Base-by-base conservation (phyloP, 495 filamentous ascomycete genomes). In the Podospora didyma region DNA sequence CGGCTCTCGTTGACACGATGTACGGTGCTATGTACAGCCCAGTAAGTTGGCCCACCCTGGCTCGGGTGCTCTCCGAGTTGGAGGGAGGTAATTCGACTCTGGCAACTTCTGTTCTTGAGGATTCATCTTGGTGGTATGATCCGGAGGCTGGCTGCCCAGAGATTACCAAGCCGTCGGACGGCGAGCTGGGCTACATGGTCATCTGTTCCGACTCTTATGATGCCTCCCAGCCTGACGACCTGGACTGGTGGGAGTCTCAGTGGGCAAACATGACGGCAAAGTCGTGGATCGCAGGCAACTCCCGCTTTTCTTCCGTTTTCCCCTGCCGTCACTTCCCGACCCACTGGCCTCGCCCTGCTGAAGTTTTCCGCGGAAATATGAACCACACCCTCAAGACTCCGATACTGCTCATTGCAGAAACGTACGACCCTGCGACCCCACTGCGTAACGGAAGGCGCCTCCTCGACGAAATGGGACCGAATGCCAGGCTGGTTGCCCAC, bases 401-500 rank as follows among this genome's bases (percentile, higher is more conserved):
- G 10, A 62, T 79, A 20, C 51, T 79, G 47, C 60, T 79, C 22
- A 71, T 79, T 37, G 75, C 75, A 1, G 74, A 75, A 65, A 73
- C 73, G 19, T 75, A 79, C 51, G 75, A 79, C 47, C 74, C 74
- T 0, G 74, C 75, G 5, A 79, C 75, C 4, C 75, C 75, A n/a
- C 61, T 79, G 34, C 67, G 74, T 6, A 77, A 79, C 31, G 75
- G 74, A 12, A 62, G 72, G 26, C 54, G 75, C 34, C 61, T 77
- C 5, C 22, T 70, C 11, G 51, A 53, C 1, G 75, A 79, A 49
- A 76, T 79, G 75, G 75, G 73, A 16, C 12, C 12, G 22, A 77
- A 76, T 39, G 75, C 76, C 21, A 49, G 75, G 50, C 60, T 79
- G 28, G 65, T 77, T 26, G 73, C 61, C 11, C 76, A 79, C 50